These are phyloP conservation scores for Trametes coccinea DNA, from an alignment of 768 basidiomycete species.

Conservation along the genomic window DNA sequence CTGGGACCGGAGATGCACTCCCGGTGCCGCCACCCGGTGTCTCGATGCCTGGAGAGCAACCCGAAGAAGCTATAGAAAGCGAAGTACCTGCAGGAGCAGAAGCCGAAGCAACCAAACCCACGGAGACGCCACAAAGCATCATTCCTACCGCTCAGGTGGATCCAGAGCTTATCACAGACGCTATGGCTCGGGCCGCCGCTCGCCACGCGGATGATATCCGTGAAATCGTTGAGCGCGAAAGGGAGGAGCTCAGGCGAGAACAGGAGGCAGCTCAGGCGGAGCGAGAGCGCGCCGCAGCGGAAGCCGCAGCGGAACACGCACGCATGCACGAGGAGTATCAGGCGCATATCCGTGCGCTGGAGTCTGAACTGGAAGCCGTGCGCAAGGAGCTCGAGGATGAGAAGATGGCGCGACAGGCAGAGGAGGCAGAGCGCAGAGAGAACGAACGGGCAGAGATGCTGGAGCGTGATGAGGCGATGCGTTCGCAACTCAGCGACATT, in stretches of 20 bases:
- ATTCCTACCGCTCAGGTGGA: constrained; percentile 23
- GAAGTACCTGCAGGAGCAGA: not conserved
- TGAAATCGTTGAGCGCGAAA: constrained; percentile 57
- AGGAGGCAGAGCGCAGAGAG: constrained; percentile 65
- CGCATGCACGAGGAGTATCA: constrained; percentile 31
- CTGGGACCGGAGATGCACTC: constrained; percentile 12
- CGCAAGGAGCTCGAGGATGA: constrained; percentile 61
- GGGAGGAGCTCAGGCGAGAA: constrained; percentile 58
- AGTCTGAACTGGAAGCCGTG: constrained; percentile 25
- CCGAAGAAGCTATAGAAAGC: not conserved
- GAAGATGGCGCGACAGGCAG: constrained; percentile 53
- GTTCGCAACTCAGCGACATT: constrained; percentile 66
- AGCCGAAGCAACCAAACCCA: not conserved
- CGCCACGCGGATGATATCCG: constrained; percentile 58
- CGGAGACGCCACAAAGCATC: not conserved
- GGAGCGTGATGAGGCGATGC: constrained; percentile 62
- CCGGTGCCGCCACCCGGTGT: constrained; percentile 24
- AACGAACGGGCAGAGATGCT: constrained; percentile 54
- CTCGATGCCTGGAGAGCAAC: not conserved
- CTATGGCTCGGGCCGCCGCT: constrained; percentile 52
- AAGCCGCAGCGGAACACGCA: constrained; percentile 50
- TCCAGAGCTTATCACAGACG: constrained; percentile 37
- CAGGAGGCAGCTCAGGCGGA: constrained; percentile 56
- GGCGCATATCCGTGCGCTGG: constrained; percentile 27
- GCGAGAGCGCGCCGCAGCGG: constrained; percentile 50